Evolutionary conservation across 495 filamentous ascomycete species (phyloP).

Genomic region (Penicillium turbatum): DNA sequence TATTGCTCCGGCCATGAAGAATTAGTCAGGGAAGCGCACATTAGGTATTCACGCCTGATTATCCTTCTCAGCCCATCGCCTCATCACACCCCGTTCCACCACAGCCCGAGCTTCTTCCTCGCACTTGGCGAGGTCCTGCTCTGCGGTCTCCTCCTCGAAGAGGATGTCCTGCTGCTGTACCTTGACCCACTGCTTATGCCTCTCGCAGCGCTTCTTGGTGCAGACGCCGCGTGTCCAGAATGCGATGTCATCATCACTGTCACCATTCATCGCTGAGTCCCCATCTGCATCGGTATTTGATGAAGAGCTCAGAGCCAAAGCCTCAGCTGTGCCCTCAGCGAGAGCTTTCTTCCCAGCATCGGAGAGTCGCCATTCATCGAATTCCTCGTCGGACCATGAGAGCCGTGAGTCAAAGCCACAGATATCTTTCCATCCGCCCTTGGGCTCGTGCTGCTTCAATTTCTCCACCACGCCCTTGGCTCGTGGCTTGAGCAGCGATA

Average conservation of each 20-base stretch:
- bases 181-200: slow-evolving; percentile 51
- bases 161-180: slow-evolving; percentile 47
- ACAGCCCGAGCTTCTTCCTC: slow-evolving; percentile 46
- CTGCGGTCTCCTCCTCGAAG: slow-evolving; percentile 44
- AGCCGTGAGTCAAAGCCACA: slow-evolving; percentile 63
- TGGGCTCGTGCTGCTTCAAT: slow-evolving; percentile 46
- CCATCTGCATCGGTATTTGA: slow-evolving; percentile 32
- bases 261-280: slow-evolving; percentile 35
- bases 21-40: slow-evolving; percentile 2
- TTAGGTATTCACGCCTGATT: slow-evolving; percentile 17
- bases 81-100: slow-evolving; percentile 44
- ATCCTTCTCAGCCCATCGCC: slow-evolving; percentile 42
- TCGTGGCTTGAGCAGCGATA: slow-evolving; percentile 41
- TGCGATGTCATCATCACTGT: slow-evolving; percentile 25
- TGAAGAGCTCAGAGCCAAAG: slow-evolving; percentile 32
- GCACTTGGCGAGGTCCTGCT: slow-evolving; percentile 37
- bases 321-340: slow-evolving; percentile 37
- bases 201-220: slow-evolving; percentile 49
- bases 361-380: slow-evolving; percentile 51
- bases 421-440: slow-evolving; percentile 57
- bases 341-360: slow-evolving; percentile 39
- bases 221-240: slow-evolving; percentile 46
- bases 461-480: slow-evolving; percentile 43
- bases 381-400: slow-evolving; percentile 58
- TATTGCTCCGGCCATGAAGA: not conserved